Percentiles rank a stretch among this genome's conserved stretches.
Evolutionary conservation across 768 basidiomycete species (phyloP).

Genomic region (Mycena albidolilacea): DNA sequence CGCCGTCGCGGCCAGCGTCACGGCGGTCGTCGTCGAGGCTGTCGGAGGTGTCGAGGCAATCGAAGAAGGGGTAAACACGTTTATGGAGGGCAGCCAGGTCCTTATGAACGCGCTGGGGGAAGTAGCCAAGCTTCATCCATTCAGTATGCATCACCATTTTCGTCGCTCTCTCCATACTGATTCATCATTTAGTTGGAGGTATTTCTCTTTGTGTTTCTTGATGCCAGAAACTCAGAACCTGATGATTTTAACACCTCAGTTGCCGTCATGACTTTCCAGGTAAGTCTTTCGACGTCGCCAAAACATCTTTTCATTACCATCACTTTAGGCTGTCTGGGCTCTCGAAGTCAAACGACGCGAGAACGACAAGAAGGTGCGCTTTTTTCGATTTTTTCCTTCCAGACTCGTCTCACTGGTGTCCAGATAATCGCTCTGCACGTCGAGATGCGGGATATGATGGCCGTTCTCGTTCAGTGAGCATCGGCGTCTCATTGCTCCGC

Average conservation of each 20-base stretch:
- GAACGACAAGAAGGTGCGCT: slow-evolving; percentile 54
- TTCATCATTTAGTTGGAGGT: slow-evolving; percentile 15
- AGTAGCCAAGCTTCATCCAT: slow-evolving; percentile 45
- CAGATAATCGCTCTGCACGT: slow-evolving; percentile 44
- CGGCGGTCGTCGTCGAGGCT: slow-evolving; percentile 2
- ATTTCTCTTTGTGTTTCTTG: neutral
- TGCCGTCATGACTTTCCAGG: slow-evolving; percentile 26
- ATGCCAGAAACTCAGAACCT: neutral
- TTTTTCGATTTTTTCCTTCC: neutral
- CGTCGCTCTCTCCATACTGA: neutral
- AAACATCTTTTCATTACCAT: slow-evolving; percentile 48
- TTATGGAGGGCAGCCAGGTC: slow-evolving; percentile 42
- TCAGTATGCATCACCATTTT: slow-evolving; percentile 31
- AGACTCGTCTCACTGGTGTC: neutral
- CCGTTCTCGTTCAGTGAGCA: slow-evolving; percentile 48
- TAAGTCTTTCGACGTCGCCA: slow-evolving; percentile 45
- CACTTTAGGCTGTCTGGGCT: slow-evolving; percentile 49
- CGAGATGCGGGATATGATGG: slow-evolving; percentile 57
- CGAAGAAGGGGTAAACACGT: slow-evolving; percentile 38
- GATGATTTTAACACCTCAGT: neutral
- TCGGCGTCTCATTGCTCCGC: neutral
- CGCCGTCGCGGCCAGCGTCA: neutral
- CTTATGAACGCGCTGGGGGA: slow-evolving; percentile 43
- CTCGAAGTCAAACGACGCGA: slow-evolving; percentile 54
- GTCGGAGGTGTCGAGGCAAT: slow-evolving; percentile 24